Evolutionary conservation across 805 yeast species (phyloP).

Genomic region (Ogataea dorogensis): DNA sequence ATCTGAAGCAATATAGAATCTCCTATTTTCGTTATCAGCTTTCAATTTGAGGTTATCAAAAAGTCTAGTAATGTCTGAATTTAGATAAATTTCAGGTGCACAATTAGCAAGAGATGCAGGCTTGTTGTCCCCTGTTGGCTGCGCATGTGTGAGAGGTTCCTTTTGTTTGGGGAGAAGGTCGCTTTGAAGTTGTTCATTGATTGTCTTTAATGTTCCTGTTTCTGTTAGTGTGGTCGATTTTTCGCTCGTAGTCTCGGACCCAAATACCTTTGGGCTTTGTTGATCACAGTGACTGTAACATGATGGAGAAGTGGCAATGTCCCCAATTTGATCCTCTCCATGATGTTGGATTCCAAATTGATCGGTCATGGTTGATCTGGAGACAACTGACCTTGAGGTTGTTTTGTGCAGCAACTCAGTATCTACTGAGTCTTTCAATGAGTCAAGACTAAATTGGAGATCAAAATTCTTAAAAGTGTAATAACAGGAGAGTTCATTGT

Average conservation of each 20-base stretch:
- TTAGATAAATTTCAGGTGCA: slow-evolving; percentile 23
- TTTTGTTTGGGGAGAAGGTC: neutral
- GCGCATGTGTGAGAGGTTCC: too few relatives aligned
- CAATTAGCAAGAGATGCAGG: slow-evolving; percentile 1
- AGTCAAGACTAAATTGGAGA: slow-evolving; percentile 14
- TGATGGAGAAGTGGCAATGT: too few relatives aligned
- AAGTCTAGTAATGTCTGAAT: slow-evolving; percentile 19
- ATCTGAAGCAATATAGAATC: slow-evolving; percentile 16
- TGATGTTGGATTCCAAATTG: too few relatives aligned
- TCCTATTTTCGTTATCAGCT: slow-evolving; percentile 14
- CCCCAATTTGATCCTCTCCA: too few relatives aligned
- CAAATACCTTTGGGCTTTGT: neutral
- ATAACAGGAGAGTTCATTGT: slow-evolving; percentile 11
- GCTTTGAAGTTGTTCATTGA: neutral
- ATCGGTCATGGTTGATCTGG: too few relatives aligned
- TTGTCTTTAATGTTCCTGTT: neutral
- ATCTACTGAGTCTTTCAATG: slow-evolving; percentile 16
- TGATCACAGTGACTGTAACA: neutral
- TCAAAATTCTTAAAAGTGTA: slow-evolving; percentile 16
- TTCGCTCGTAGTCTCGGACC: neutral
- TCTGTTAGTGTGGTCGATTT: neutral
- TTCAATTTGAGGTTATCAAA: slow-evolving; percentile 14
- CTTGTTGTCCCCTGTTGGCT: too few relatives aligned
- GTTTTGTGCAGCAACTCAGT: slow-evolving; percentile 15
- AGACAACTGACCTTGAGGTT: slow-evolving; percentile 12